Percentiles rank a stretch among this genome's conserved stretches.
Evolutionary conservation across 2,329 filamentous ascomycete species (phyloP).

Genomic region (Aspergillus sp.): DNA sequence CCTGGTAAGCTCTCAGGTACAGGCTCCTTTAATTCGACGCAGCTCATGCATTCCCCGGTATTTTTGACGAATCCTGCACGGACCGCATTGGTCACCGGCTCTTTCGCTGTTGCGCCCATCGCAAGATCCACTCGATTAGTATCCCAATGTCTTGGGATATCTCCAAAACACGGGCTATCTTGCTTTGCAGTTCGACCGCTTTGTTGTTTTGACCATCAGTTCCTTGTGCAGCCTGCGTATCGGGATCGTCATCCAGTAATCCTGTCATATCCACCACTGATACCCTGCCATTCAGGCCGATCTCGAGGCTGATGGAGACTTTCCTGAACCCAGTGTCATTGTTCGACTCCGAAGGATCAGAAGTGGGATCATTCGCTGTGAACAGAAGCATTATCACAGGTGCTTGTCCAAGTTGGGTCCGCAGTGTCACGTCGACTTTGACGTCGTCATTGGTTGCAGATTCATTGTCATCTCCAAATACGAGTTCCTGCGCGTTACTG

Average conservation of each 20-base stretch:
- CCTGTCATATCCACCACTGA: constrained; percentile 39
- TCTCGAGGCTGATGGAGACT: constrained; percentile 37
- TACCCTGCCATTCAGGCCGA: constrained; percentile 42
- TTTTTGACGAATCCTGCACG: neutral
- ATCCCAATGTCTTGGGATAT: constrained; percentile 45
- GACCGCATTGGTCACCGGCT: constrained; percentile 14
- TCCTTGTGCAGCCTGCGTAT: constrained; percentile 17
- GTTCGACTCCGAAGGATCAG: constrained; percentile 6
- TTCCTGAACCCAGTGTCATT: constrained; percentile 18
- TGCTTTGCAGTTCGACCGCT: constrained; percentile 27
- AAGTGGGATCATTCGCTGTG: constrained; percentile 20
- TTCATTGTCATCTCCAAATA: neutral
- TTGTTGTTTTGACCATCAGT: constrained; percentile 17
- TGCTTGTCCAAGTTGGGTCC: constrained; percentile 38
- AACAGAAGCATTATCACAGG: constrained; percentile 40
- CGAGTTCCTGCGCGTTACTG: constrained; percentile 4
- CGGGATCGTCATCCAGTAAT: constrained; percentile 22
- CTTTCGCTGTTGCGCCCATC: constrained; percentile 32
- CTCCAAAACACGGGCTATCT: constrained; percentile 40
- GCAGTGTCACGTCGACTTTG: constrained; percentile 39
- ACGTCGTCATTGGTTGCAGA: constrained; percentile 21
- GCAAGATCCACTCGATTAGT: constrained; percentile 44
- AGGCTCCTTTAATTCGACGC: too few relatives aligned
- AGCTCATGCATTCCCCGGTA: too few relatives aligned
- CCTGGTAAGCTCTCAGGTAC: too few relatives aligned